Conservation (phyloP, 352 stramenopile species). For the Globisporangium orthogonon region DNA sequence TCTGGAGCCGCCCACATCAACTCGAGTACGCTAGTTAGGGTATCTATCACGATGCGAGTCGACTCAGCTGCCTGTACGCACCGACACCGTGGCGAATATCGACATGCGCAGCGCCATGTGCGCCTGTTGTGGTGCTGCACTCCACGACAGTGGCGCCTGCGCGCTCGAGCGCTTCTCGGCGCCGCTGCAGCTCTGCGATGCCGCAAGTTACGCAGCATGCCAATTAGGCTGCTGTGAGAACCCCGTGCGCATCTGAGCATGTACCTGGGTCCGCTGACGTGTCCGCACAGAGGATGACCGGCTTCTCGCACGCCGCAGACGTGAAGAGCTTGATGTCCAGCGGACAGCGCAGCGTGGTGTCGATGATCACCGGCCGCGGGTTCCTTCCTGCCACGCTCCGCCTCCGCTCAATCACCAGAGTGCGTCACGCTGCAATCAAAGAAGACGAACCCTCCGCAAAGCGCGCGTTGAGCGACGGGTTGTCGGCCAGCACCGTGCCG, state of each 20-base stretch:
- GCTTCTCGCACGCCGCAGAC: conserved; percentile 52
- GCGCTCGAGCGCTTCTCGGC: conserved; percentile 31
- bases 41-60: background rate
- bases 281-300: conserved; percentile 47
- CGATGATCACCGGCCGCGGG: conserved; percentile 70
- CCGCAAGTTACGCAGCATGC: background rate
- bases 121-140: conserved; percentile 19
- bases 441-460: conserved; percentile 36
- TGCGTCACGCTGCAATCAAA: background rate
- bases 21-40: background rate
- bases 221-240: background rate
- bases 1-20: background rate
- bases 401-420: background rate
- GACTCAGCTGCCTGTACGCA: conserved; percentile 14
- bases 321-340: conserved; percentile 75
- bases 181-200: conserved; percentile 22
- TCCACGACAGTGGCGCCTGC: conserved; percentile 37
- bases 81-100: conserved; percentile 56
- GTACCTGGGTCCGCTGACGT: conserved; percentile 19
- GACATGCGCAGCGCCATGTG: conserved; percentile 24
- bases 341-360: conserved; percentile 61
- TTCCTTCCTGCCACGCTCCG: conserved; percentile 29
- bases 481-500: conserved; percentile 80
- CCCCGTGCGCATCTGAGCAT: background rate
- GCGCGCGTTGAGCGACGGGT: conserved; percentile 80